Conservation (phyloP, 768 basidiomycete genomes). For the Tubosaeta sp. region DNA sequence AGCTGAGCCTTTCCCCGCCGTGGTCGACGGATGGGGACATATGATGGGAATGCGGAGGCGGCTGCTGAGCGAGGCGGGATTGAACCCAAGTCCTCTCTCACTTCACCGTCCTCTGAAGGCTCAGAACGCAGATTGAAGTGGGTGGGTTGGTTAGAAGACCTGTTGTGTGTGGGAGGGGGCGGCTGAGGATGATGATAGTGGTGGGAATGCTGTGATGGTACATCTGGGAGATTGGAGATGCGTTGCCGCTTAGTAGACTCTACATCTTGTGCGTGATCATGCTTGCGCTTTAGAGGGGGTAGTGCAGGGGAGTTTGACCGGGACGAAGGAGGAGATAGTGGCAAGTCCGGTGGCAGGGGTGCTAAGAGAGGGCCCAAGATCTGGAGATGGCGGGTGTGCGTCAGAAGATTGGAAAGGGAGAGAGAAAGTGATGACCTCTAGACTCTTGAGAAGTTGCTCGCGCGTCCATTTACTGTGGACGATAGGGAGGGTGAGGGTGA, state of each 20-base stretch:
- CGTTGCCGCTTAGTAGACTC: constrained; percentile 32
- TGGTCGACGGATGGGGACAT: constrained; percentile 62
- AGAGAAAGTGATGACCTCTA: constrained; percentile 32
- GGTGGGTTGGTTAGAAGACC: constrained; percentile 21
- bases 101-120: constrained; percentile 44
- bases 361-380: constrained; percentile 37
- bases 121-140: constrained; percentile 34
- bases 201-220: constrained; percentile 26
- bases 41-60: constrained; percentile 30
- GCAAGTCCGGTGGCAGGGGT: constrained; percentile 43
- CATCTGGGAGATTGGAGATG: constrained; percentile 20
- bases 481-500: constrained; percentile 23
- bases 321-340: constrained; percentile 44
- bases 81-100: constrained; percentile 36
- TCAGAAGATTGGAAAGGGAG: constrained; percentile 14
- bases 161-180: constrained; percentile 15
- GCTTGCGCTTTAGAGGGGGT: constrained; percentile 37
- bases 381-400: constrained; percentile 22
- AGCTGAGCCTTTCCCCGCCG: constrained; percentile 50
- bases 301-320: constrained; percentile 39
- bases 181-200: constrained; percentile 28
- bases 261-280: constrained; percentile 23
- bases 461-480: constrained; percentile 30
- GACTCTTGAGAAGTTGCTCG: constrained; percentile 37
- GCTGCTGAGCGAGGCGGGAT: constrained; percentile 22